Evolutionary conservation across 23 red algal species (phyloP), one percentile per base, ranked within the genome.

Genomic region (Agarophyton chilense): DNA sequence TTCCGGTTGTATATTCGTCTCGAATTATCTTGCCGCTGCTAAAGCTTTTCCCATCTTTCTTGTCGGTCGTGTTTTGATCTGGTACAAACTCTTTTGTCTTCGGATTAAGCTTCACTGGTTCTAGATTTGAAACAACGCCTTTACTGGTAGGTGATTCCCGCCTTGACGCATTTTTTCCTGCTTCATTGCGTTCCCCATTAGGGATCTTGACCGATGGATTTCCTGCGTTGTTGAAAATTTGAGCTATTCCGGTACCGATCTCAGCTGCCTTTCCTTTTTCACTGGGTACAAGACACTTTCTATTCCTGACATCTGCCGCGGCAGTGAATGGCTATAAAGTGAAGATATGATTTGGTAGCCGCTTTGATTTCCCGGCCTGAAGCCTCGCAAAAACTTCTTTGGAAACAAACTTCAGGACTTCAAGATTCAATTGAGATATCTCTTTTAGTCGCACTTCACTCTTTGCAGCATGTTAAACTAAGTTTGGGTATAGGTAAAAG

Each of bases 291-390:
- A 21, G 28, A 70, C 32, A 21, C 34, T 36, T 19, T 18, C 40
- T 29, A 40, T 42, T 70, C 28, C 38, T 19, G 28, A 33, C 32
- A 22, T 42, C 38, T 2, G 32, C n/a, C 34, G 40, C 64, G 0
- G 38, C 38, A 14, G 34, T 33, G 18, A 33, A 70, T 70, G 73
- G 73, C 1, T 43, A 43, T 5, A 88, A 52, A 10, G 36, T 88
- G 67, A 88, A 88, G 13, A 88, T 77, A 19, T 57, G 71, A 22
- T 34, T 38, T 43, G 83, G 83, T n/a, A 88, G 36, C 41, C 83
- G 83, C 67, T 88, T 88, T 13, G 83, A 66, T 46, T 77, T 73
- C 10, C 83, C 83, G 46, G 19, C 52, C 28, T 61, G 58, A 12
- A 88, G 67, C 24, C 83, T 62, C 3, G 83, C 83, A 10, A 60